Percentiles rank a stretch among this genome's conserved stretches.
Evolutionary conservation across 495 filamentous ascomycete species (phyloP).

Genomic region (Sporormia fimetaria): DNA sequence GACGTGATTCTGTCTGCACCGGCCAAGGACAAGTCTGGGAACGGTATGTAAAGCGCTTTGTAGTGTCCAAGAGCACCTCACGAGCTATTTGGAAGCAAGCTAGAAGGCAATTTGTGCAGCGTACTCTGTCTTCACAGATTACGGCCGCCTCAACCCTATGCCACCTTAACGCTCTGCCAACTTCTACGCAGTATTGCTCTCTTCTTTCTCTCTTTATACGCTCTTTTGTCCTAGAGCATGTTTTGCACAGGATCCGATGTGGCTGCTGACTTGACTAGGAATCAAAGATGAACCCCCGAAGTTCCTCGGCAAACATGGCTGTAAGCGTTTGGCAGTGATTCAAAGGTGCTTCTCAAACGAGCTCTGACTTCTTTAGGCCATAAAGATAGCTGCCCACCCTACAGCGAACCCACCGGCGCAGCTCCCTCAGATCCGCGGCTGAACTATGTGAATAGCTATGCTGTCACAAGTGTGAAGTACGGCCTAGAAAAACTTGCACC

Average conservation of each 20-base stretch:
- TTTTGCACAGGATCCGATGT: too few relatives aligned
- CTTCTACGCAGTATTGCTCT: too few relatives aligned
- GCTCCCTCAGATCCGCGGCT: constrained; percentile 47
- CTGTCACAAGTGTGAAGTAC: constrained; percentile 52
- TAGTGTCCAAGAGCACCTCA: too few relatives aligned
- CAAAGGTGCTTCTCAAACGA: too few relatives aligned
- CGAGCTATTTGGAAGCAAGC: too few relatives aligned
- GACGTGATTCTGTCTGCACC: constrained; percentile 51
- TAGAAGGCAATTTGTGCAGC: too few relatives aligned
- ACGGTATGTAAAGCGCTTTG: too few relatives aligned
- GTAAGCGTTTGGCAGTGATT: not conserved
- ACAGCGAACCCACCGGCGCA: constrained; percentile 42
- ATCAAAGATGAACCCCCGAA: constrained; percentile 41
- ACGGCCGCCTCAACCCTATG: not conserved
- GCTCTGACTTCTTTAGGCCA: constrained; percentile 45
- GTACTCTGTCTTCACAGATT: too few relatives aligned
- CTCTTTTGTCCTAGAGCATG: too few relatives aligned
- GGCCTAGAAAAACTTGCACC: constrained; percentile 47
- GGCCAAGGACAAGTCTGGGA: constrained; percentile 53
- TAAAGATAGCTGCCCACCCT: constrained; percentile 47
- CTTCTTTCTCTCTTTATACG: too few relatives aligned
- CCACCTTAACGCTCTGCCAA: not conserved
- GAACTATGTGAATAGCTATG: constrained; percentile 61
- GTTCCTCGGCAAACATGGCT: constrained; percentile 9
- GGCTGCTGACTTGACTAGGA: too few relatives aligned